Conservation (phyloP, 805 yeast species). For the Metschnikowia lunata region DNA sequence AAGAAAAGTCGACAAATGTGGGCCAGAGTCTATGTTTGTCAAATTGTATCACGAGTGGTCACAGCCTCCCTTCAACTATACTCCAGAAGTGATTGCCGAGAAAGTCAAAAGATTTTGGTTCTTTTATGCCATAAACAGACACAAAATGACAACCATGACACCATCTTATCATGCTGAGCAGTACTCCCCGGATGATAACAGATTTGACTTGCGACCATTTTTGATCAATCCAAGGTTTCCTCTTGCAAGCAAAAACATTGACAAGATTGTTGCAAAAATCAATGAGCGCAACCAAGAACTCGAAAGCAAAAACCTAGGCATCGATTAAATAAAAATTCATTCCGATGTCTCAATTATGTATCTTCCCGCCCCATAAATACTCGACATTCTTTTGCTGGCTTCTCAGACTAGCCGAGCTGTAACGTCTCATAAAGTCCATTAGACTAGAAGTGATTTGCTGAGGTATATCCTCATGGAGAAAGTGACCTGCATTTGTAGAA, state of each 20-base stretch:
- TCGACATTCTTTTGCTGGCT: slow-evolving; percentile 28
- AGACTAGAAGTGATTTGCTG: slow-evolving; percentile 56
- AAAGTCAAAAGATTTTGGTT: slow-evolving; percentile 92
- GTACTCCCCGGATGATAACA: slow-evolving; percentile 95
- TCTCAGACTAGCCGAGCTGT: slow-evolving; percentile 31
- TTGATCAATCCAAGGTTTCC: slow-evolving; percentile 84
- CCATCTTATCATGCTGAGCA: slow-evolving; percentile 98
- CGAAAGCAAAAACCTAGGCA: slow-evolving; percentile 33
- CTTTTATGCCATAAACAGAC: slow-evolving; percentile 92
- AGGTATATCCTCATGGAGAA: slow-evolving; percentile 91
- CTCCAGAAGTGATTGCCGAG: slow-evolving; percentile 81
- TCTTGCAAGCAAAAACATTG: slow-evolving; percentile 88
- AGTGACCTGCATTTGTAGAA: slow-evolving; percentile 65
- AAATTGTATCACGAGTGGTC: slow-evolving; percentile 91
- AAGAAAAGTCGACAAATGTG: slow-evolving; percentile 90
- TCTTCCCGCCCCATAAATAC: slow-evolving; percentile 37
- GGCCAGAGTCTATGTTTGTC: slow-evolving; percentile 93
- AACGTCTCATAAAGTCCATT: slow-evolving; percentile 46
- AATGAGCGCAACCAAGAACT: slow-evolving; percentile 38
- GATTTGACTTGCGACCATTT: slow-evolving; percentile 96
- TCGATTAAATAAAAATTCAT: slow-evolving; percentile 31
- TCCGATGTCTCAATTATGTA: slow-evolving; percentile 1
- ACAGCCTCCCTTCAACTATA: slow-evolving; percentile 55
- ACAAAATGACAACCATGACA: slow-evolving; percentile 95
- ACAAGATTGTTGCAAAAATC: slow-evolving; percentile 60